phyloP scores from a whole-genome alignment of 495 filamentous ascomycete genomes.

The Sordaria brevicollis region DNA sequence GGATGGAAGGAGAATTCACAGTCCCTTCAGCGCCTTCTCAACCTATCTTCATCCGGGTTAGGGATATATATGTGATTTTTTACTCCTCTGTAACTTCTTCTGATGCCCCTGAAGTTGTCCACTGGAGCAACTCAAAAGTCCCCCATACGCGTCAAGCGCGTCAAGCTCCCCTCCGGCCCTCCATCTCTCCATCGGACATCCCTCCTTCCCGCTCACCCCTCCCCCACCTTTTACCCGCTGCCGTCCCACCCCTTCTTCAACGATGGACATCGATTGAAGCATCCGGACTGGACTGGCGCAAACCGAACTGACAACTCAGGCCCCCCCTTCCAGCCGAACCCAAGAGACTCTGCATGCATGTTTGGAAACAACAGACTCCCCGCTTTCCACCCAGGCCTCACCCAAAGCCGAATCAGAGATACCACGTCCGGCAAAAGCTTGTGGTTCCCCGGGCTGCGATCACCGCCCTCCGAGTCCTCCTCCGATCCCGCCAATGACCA shows the following conservation, averaged over 20 bases:
- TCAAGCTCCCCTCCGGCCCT: conserved; percentile 18
- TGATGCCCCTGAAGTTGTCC: neutral
- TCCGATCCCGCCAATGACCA: neutral
- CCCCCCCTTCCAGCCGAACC: neutral
- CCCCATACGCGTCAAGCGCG: conserved; percentile 2
- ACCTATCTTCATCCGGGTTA: neutral
- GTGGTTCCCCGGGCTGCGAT: neutral
- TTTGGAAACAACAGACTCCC: neutral
- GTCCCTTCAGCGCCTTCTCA: too few species aligned
- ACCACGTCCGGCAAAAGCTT: neutral
- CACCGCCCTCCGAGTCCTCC: neutral
- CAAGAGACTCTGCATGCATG: neutral
- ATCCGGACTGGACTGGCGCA: neutral
- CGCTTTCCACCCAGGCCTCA: neutral
- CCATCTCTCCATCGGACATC: neutral
- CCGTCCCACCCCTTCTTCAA: neutral
- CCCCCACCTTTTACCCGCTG: neutral
- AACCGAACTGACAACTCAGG: neutral
- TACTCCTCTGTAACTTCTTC: neutral
- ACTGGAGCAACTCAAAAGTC: neutral
- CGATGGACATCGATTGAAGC: neutral
- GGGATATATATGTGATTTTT: neutral
- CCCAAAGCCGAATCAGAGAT: neutral
- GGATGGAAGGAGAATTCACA: neutral
- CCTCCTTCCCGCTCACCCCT: neutral